Evolutionary conservation across 257 asterid genomes (phyloP), one percentile per base, ranked within the genome.

Genomic region (Asclepias syriaca): DNA sequence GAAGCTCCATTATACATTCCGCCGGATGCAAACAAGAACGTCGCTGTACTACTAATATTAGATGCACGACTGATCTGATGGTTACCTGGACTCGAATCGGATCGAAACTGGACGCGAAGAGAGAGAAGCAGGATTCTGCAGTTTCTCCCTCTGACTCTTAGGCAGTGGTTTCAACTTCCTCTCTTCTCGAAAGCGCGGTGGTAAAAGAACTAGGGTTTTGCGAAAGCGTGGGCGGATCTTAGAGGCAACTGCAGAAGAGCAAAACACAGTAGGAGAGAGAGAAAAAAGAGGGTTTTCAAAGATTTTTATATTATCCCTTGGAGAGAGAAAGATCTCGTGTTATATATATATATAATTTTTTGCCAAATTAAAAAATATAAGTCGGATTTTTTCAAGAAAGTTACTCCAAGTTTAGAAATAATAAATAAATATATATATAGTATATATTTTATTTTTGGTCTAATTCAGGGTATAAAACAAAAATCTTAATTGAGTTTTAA

Each of bases 81-180:
- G 27, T 34, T 76, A 89, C 97, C 96, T 87, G 85, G 77, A 81
- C 15, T 74, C 77, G 75, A 82, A 69, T 78, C 82, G 71, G 86
- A 84, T 79, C 84, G 69, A 81, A 21, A 64, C 8, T 24, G 74
- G 70, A 75, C 54, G 3, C 49, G 27, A 18, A 64, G 68, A 37
- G 49, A 61, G 82, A 83, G 82, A 69, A 77, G 79, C 80, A 70
- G 77, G 82, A 60, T 57, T 18, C 22, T 63, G 64, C 69, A 43
- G 83, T 70, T 78, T 77, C 84, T 80, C 85, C 66, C 82, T 77
- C 68, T 65, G 8, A 53, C 32, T 63, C 80, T 55, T 48, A 24
- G 8, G 65, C 54, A 19, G 5, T 65, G 48, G 49, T 37, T 70
- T 61, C 65, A 43, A 49, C 71, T 58, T 0, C 50, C 70, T 48